Base-by-base conservation (phyloP, 1,139 yeast genomes). In the Diutina sp. region DNA sequence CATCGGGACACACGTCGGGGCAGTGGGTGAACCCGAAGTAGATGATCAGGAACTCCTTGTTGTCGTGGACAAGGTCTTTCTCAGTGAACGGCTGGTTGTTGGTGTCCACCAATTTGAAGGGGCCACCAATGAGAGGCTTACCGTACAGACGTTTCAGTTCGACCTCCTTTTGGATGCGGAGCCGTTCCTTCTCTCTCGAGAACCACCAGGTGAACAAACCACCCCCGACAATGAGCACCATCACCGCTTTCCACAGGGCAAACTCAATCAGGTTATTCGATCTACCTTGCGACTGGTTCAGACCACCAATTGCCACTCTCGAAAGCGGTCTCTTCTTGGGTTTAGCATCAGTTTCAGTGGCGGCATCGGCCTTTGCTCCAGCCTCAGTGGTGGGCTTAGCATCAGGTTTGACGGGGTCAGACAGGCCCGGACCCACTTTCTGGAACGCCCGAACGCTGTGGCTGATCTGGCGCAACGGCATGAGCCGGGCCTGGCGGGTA, bases 1-100 rank as follows among this genome's bases (percentile, higher is more conserved):
- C 99, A 67, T 93, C 98, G 9, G 99, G 99, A 70, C 99, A 93
- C 56, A 93, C 90, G 70, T 93, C 99, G 7, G 99, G 99, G 72
- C 99, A 93, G 71, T 90, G 91, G 5, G 96, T 87, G 73, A 93
- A 93, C 0, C 99, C 99, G 71, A 93, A 93, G 70, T 93, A 93
- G 18, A 93, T 69, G 57, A 93, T 75, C 12, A 90, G 81, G 69
- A 89, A 93, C 68, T 82, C 84, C 61, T 72, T 72, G 2, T 70
- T 60, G 58, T 72, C 69, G 54, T 93, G 95, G 61, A 80, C 72
- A 66, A 93, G 74, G 64, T 91, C 81, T 58, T 87, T 76, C 38
- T 90, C 83, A 1, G 97, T 88, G 68, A 91, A 93, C 21, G 69
- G 71, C 29, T 85, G 72, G 48, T 91, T 90, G 55, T 90, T 72